Evolutionary conservation across 2,329 filamentous ascomycete species (phyloP).

Genomic region (Endothia cerciana): DNA sequence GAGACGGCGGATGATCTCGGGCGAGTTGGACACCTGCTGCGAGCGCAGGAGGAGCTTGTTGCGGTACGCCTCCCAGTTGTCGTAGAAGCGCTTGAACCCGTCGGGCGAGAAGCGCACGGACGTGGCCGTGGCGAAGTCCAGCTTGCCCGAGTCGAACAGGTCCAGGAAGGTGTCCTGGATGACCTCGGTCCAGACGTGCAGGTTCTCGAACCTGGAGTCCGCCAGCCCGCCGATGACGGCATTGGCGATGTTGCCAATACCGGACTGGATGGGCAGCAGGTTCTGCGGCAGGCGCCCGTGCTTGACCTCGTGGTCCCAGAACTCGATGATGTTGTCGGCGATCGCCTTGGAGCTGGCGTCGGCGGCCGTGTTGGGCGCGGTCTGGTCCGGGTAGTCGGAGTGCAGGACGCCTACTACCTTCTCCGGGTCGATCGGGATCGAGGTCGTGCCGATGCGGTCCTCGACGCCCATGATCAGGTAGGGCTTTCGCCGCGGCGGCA

Average conservation of each 20-base stretch:
- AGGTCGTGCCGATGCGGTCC: slow-evolving; percentile 81
- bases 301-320: slow-evolving; percentile 80
- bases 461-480: slow-evolving; percentile 85
- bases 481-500: slow-evolving; percentile 80
- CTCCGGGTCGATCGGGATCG: slow-evolving; percentile 81
- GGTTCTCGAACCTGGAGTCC: slow-evolving; percentile 80
- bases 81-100: slow-evolving; percentile 89
- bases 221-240: slow-evolving; percentile 84
- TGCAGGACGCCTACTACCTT: slow-evolving; percentile 85
- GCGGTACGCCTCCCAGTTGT: slow-evolving; percentile 78
- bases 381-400: slow-evolving; percentile 78
- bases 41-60: slow-evolving; percentile 83
- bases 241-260: slow-evolving; percentile 93
- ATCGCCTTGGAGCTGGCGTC: slow-evolving; percentile 76
- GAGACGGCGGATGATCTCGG: slow-evolving; percentile 85
- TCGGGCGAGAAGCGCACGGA: slow-evolving; percentile 90
- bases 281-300: slow-evolving; percentile 77
- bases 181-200: slow-evolving; percentile 93
- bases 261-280: slow-evolving; percentile 81
- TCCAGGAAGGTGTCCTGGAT: slow-evolving; percentile 90
- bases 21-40: slow-evolving; percentile 88
- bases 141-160: slow-evolving; percentile 83
- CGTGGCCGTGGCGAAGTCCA: slow-evolving; percentile 89
- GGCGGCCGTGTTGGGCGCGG: slow-evolving; percentile 74
- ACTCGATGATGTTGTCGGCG: slow-evolving; percentile 78